Base-by-base conservation (phyloP, 2,329 filamentous ascomycete genomes). In the Sporothrix pseudoabietina region DNA sequence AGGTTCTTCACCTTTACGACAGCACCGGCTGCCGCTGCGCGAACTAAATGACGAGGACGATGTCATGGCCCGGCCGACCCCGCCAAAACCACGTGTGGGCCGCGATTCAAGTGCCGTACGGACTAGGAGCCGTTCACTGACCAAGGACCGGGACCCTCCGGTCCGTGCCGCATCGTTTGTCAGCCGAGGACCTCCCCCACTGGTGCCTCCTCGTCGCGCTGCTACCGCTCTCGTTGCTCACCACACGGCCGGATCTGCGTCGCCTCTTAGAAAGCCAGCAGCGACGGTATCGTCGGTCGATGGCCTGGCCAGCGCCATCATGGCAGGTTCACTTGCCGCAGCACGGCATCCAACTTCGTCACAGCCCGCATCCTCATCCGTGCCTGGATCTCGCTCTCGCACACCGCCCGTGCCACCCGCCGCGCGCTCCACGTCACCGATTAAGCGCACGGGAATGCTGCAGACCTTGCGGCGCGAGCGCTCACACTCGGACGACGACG, bases 291-390 rank as follows among this genome's bases (percentile, higher is more conserved):
- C 81, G 32, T 82, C 78, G 30, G 84, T 92, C 10, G 87, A 90
- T 74, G 89, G 89, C 0, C 86, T 94, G 8, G 90, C 91, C 14
- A 88, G 89, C 77, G 92, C 92, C 75, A 93, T 94, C 73, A 87
- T 94, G 77, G 92, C 92, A 1, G 90, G 91, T 1, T 92, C 90
- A 32, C 84, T 94, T 0, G 92, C 92, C 5, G 89, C 91, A 0
- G 85, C 89, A 1, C 88, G 89, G 75, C 83, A 82, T 72, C 84
- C 80, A 66, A 83, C 79, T 71, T 84, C 80, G 63, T 82, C 82
- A 73, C 65, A 74, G 52, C 16, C 54, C n/a, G 39, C 44, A 5
- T 7, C 55, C 3, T 49, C 19, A 32, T 54, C 68, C 22, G 12
- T n/a, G 30, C 16, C 55, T 7, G 35, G 81, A 79, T 81, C 80